These are phyloP conservation scores for Megacollybia marginata DNA, from an alignment of 768 basidiomycete species.

Conservation along the genomic window DNA sequence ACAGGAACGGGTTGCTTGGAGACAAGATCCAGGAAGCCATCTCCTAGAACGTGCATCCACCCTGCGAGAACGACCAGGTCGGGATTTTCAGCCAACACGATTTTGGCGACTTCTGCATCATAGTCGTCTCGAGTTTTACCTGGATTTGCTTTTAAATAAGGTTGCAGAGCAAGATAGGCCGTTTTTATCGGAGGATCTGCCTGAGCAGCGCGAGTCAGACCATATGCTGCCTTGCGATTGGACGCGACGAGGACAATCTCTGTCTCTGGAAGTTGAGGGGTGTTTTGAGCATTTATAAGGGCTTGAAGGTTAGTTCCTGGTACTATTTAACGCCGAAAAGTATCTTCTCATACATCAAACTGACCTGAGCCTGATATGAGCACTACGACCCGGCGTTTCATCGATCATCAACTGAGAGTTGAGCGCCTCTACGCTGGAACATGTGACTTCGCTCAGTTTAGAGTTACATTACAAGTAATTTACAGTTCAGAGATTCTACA, in stretches of 20 bases:
- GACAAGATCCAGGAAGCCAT: constrained; percentile 68
- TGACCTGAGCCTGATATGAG: constrained; percentile 51
- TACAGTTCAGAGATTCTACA: background rate
- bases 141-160: constrained; percentile 69
- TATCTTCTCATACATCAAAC: constrained; percentile 6
- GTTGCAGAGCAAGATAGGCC: constrained; percentile 75
- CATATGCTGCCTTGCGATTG: constrained; percentile 87
- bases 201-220: constrained; percentile 69
- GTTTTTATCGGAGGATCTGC: constrained; percentile 77
- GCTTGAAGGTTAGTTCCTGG: constrained; percentile 95
- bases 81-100: constrained; percentile 56
- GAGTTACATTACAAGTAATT: too few species aligned
- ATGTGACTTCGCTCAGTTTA: too few species aligned
- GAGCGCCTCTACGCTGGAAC: too few species aligned
- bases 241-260: constrained; percentile 80
- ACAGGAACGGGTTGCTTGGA: constrained; percentile 58
- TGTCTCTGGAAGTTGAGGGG: constrained; percentile 63
- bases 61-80: constrained; percentile 94
- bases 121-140: constrained; percentile 77
- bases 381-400: constrained; percentile 28
- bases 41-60: constrained; percentile 96
- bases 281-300: constrained; percentile 80
- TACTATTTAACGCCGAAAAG: background rate
- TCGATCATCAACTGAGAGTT: too few species aligned
- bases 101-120: constrained; percentile 70